Percentiles rank a stretch among this genome's conserved stretches.
These are phyloP conservation scores for Suillus luteus DNA, from an alignment of 768 basidiomycete species.

Conservation along the genomic window DNA sequence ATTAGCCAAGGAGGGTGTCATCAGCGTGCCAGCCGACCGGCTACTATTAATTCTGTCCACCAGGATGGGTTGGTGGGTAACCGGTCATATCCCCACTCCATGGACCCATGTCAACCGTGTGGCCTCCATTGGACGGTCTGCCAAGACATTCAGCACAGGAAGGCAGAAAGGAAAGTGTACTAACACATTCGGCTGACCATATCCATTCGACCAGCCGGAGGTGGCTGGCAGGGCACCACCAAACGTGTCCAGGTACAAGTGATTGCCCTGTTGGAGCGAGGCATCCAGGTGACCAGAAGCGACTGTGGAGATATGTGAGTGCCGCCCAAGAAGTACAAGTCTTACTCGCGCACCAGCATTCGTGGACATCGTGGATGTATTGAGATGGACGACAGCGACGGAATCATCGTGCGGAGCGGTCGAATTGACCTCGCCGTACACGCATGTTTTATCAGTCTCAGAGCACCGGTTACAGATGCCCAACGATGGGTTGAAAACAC, in stretches of 20 bases:
- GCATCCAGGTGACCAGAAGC: neutral
- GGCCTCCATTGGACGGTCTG: neutral
- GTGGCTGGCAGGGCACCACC: neutral
- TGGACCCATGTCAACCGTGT: neutral
- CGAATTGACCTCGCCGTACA: neutral
- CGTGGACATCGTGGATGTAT: neutral
- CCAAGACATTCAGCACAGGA: neutral
- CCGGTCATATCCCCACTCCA: neutral
- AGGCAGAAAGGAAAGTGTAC: neutral
- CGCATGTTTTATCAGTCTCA: slow-evolving; percentile 2
- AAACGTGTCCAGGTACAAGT: neutral
- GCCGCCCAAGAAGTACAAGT: neutral
- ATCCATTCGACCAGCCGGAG: neutral
- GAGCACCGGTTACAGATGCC: slow-evolving; percentile 1
- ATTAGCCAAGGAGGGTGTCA: neutral
- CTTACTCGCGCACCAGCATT: neutral
- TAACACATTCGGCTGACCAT: neutral
- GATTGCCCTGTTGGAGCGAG: neutral
- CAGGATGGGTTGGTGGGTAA: neutral
- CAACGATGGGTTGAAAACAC: neutral
- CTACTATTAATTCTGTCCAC: neutral
- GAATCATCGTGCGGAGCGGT: neutral
- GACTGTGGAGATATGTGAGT: neutral
- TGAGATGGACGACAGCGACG: slow-evolving; percentile 5
- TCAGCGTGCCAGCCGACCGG: neutral